Evolutionary conservation across 106 monocot species (phyloP).

Genomic region (Agapanthus africanus): DNA sequence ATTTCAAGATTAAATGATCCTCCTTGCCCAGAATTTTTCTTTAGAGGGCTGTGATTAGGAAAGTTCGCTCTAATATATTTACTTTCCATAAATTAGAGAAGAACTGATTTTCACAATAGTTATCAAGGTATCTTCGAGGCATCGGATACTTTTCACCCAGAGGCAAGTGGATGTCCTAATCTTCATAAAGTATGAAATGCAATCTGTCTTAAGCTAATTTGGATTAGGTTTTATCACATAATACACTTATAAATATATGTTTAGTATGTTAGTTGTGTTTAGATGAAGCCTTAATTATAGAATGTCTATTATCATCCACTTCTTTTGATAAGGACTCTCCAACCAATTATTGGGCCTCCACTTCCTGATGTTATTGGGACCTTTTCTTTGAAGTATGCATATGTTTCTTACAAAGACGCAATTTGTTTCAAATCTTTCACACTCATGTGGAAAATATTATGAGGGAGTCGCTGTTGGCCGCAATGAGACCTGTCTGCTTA

Average conservation of each 20-base stretch:
- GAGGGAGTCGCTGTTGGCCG: neutral
- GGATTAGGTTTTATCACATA: neutral
- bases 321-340: slow-evolving; percentile 7
- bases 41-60: no score
- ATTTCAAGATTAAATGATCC: no score
- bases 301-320: neutral
- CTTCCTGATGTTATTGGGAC: neutral
- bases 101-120: no score
- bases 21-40: no score
- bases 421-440: slow-evolving; percentile 2
- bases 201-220: neutral
- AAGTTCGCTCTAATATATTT: no score
- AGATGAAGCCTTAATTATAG: neutral
- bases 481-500: no score
- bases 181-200: neutral
- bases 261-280: neutral
- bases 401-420: neutral
- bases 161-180: neutral
- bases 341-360: slow-evolving; percentile 7
- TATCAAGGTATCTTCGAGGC: no score
- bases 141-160: no score
- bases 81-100: no score
- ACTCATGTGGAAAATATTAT: slow-evolving; percentile 3
- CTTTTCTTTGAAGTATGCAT: neutral
- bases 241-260: neutral